Base-by-base conservation (phyloP, 345 rosid genomes). In the Eucalyptus sp. region DNA sequence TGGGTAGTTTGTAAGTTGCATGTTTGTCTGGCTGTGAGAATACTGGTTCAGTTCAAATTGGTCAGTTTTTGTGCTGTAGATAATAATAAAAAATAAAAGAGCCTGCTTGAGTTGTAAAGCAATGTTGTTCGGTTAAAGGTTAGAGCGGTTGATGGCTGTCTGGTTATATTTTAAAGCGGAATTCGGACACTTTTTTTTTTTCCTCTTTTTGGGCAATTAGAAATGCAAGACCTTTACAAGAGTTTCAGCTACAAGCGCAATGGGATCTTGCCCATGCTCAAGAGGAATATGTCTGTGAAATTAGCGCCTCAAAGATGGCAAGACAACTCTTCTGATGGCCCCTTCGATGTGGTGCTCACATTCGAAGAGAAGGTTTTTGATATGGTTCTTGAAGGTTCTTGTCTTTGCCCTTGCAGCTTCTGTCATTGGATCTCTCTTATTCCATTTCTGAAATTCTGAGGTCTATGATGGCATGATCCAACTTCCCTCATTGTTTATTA, bases 331-430 rank as follows among this genome's bases (percentile, higher is more conserved):
- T 94, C 93, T 16, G 99, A 97, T 93, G 99, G 99, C 86, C 89
- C 88, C 41, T 97, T 98, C 86, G 96, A 96, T 90, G 93, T 97
- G 41, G 96, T 97, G 12, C 90, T 97, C 87, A 89, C 98, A 2
- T 97, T 97, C 90, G 99, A 97, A 94, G 99, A 97, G 89, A 96
- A 96, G 91, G 99, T 97, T 86, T 97, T 97, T 0, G 99, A 97
- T 91, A 95, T 95, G 89, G 96, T 96, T 62, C 88, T 97, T 89
- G 98, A 97, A 94, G 99, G 99, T 96, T n/a, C 87, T 33, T 48
- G 25, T 62, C 86, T 41, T 33, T 52, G 1, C 44, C 62, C 37
- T 54, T 60, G 10, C 56, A 14, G n/a, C 49, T 76, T 76, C 29
- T 76, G 29, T 76, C 1, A 22, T 76, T 41, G 29, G 29, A 41